Conservation (phyloP, 2,329 filamentous ascomycete genomes). For the Fusarium domesticum region DNA sequence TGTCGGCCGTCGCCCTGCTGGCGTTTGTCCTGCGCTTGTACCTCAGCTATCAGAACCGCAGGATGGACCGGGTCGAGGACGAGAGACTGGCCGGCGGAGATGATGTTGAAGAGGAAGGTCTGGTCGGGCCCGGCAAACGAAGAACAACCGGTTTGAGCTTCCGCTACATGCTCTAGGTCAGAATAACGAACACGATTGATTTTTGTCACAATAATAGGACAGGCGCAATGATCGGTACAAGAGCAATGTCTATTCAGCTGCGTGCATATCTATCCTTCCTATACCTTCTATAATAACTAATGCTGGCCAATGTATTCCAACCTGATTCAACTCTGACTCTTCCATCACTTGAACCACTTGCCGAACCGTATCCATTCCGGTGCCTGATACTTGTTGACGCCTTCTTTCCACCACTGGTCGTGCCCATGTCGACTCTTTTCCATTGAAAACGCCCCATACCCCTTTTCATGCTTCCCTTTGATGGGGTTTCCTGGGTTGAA, state of each 20-base stretch:
- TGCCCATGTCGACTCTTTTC: conserved; percentile 23
- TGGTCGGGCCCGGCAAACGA: conserved; percentile 35
- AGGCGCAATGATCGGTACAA: not conserved
- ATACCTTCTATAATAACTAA: conserved; percentile 7
- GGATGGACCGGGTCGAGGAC: conserved; percentile 37
- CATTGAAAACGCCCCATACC: conserved; percentile 24
- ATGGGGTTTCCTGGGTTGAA: conserved; percentile 22
- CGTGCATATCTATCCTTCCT: conserved; percentile 10
- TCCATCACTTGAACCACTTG: conserved; percentile 1
- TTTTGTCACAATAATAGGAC: not conserved
- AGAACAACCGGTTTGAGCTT: conserved; percentile 32
- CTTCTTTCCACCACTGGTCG: conserved; percentile 38
- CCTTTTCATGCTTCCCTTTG: conserved; percentile 26
- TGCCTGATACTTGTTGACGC: conserved; percentile 33
- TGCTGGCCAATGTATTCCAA: not conserved
- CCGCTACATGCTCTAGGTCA: conserved; percentile 46
- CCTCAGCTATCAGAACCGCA: conserved; percentile 50
- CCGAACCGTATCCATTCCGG: conserved; percentile 35
- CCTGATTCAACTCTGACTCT: not conserved
- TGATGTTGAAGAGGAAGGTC: conserved; percentile 39
- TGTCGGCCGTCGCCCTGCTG: conserved; percentile 58
- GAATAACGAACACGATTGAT: conserved; percentile 1
- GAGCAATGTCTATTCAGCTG: conserved; percentile 7
- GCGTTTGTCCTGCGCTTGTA: conserved; percentile 53
- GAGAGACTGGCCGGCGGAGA: conserved; percentile 21